A percentile compares a stretch with the other conserved stretches of the same genome.
These are phyloP conservation scores for Aspergillus bertholletiae DNA, from an alignment of 495 filamentous ascomycete genomes.

Conservation along the genomic window DNA sequence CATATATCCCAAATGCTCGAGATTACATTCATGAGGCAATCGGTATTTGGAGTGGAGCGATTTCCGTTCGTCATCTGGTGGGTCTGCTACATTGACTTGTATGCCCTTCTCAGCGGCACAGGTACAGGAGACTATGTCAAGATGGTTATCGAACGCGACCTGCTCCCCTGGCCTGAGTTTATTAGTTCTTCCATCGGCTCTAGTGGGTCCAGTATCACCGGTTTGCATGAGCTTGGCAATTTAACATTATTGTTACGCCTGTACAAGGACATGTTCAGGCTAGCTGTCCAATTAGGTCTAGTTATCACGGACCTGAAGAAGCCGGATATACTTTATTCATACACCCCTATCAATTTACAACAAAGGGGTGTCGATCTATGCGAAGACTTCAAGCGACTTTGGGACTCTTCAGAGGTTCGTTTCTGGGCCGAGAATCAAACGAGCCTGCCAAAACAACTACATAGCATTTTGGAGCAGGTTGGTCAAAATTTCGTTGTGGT, in stretches of 20 bases:
- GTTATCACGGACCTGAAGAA: conserved; percentile 36
- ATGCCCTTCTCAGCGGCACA: conserved; percentile 52
- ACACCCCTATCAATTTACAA: conserved; percentile 14
- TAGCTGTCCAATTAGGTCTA: conserved; percentile 40
- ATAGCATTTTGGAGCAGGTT: conserved; percentile 47
- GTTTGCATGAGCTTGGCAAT: conserved; percentile 32
- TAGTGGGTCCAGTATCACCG: conserved; percentile 28
- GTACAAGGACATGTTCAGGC: conserved; percentile 39
- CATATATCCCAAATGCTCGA: conserved; percentile 53
- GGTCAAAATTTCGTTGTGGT: conserved; percentile 12
- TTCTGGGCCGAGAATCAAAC: conserved; percentile 35
- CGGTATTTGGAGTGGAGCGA: conserved; percentile 42
- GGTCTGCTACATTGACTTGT: conserved; percentile 53
- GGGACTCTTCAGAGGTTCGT: conserved; percentile 36
- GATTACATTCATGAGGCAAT: conserved; percentile 45
- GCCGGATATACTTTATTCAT: conserved; percentile 16
- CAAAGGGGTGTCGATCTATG: conserved; percentile 30
- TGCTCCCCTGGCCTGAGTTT: conserved; percentile 41
- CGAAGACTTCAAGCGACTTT: conserved; percentile 35
- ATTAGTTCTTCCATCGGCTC: conserved; percentile 29
- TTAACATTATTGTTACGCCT: conserved; percentile 41
- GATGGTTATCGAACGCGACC: conserved; percentile 43
- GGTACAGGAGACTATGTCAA: conserved; percentile 50
- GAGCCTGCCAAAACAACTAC: conserved; percentile 35
- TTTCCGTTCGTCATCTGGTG: conserved; percentile 54